Evolutionary conservation across 2,329 filamentous ascomycete genomes (phyloP).

Genomic region (Trichocomaceae sp.): DNA sequence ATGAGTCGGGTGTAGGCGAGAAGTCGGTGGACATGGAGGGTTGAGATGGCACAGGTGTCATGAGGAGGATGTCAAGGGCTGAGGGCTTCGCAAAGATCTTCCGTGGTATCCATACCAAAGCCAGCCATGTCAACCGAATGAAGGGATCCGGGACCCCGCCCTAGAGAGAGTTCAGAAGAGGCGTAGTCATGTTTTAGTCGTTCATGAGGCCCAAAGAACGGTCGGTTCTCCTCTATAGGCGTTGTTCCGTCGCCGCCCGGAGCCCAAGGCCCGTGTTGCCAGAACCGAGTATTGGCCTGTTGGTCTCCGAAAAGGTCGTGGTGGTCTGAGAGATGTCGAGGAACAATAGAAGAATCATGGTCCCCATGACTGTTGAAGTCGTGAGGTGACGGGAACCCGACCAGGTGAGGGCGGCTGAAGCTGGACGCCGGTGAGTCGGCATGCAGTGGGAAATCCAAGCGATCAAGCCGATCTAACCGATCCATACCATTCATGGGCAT

Average conservation of each 20-base stretch:
- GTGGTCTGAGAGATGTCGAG: conserved; percentile 31
- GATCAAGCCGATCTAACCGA: conserved; percentile 21
- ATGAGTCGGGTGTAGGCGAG: not conserved
- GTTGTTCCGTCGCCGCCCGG: conserved; percentile 36
- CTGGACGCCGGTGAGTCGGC: conserved; percentile 39
- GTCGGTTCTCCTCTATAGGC: conserved; percentile 37
- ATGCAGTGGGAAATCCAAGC: conserved; percentile 33
- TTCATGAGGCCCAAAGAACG: conserved; percentile 40
- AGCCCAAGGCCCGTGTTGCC: conserved; percentile 39
- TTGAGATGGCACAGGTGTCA: not conserved
- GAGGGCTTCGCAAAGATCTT: conserved; percentile 31
- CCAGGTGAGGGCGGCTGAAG: conserved; percentile 35
- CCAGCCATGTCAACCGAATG: conserved; percentile 42
- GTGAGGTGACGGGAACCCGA: conserved; percentile 37
- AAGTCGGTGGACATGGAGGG: not conserved
- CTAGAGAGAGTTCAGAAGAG: conserved; percentile 39
- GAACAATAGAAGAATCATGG: conserved; percentile 20
- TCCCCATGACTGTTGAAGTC: conserved; percentile 34
- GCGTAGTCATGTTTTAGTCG: conserved; percentile 40
- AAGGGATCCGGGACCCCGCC: conserved; percentile 34
- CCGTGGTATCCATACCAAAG: conserved; percentile 35
- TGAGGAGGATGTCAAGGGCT: conserved; percentile 27
- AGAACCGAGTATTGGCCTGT: conserved; percentile 40
- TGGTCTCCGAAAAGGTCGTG: conserved; percentile 41
- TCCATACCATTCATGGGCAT: conserved; percentile 27